phyloP scores from a whole-genome alignment of 2,329 filamentous ascomycete species.

The Lecanicillium sp. region DNA sequence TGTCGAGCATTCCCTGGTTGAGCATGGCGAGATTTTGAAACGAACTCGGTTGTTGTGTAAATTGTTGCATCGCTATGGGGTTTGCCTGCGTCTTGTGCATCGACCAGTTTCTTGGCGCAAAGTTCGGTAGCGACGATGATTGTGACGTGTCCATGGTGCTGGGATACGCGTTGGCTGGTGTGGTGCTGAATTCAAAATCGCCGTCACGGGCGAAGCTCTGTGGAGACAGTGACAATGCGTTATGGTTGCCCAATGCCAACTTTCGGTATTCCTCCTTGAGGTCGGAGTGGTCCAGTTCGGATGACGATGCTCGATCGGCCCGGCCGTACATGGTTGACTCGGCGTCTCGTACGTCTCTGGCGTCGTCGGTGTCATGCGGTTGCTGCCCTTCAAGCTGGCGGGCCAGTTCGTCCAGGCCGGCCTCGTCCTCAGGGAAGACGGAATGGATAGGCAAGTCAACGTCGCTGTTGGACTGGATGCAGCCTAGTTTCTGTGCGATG shows the following conservation, averaged over 20 bases:
- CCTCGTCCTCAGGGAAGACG: slow-evolving; percentile 54
- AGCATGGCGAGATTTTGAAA: slow-evolving; percentile 38
- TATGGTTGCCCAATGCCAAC: slow-evolving; percentile 34
- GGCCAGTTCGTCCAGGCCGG: slow-evolving; percentile 48
- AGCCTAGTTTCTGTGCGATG: slow-evolving; percentile 55
- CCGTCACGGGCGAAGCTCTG: slow-evolving; percentile 38
- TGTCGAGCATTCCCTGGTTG: slow-evolving; percentile 41
- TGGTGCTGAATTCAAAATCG: slow-evolving; percentile 28
- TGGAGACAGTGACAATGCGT: slow-evolving; percentile 42
- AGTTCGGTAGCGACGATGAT: slow-evolving; percentile 25
- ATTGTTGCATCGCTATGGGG: slow-evolving; percentile 27
- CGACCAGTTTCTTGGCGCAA: slow-evolving; percentile 19
- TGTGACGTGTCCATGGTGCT: slow-evolving; percentile 25
- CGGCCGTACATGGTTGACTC: slow-evolving; percentile 25
- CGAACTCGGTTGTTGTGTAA: slow-evolving; percentile 31
- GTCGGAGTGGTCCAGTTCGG: slow-evolving; percentile 47
- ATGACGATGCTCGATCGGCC: slow-evolving; percentile 45
- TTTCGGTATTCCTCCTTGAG: slow-evolving; percentile 47
- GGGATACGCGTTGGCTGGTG: slow-evolving; percentile 24
- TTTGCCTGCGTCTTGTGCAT: slow-evolving; percentile 16
- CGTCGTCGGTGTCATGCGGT: slow-evolving; percentile 29
- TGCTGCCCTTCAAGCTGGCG: slow-evolving; percentile 43
- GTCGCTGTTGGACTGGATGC: slow-evolving; percentile 54
- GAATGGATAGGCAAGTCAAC: slow-evolving; percentile 49
- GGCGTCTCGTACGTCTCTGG: slow-evolving; percentile 13